These are phyloP conservation scores for Torulaspora gathmanii DNA, from an alignment of 805 yeast species.

Conservation along the genomic window DNA sequence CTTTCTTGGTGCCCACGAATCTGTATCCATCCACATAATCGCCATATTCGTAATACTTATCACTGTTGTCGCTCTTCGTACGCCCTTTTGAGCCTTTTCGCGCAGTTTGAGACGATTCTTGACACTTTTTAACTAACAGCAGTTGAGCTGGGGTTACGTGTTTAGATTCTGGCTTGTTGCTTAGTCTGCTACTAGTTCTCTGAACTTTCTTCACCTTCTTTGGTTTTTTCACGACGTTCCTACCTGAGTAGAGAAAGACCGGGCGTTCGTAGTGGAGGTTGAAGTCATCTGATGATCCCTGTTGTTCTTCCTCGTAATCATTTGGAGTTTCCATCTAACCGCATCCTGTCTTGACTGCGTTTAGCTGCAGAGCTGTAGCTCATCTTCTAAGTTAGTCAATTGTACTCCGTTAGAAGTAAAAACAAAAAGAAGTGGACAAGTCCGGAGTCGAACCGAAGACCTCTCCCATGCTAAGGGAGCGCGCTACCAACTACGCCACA, in stretches of 20 bases:
- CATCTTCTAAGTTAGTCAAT: background rate
- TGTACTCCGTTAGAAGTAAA: background rate
- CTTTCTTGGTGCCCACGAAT: slow-evolving; percentile 13
- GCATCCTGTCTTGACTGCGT: no score
- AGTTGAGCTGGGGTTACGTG: background rate
- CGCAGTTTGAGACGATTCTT: background rate
- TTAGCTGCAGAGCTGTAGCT: background rate
- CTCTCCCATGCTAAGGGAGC: slow-evolving; percentile 70
- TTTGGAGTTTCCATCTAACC: background rate
- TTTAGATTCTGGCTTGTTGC: background rate
- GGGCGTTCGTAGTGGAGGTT: slow-evolving; percentile 3
- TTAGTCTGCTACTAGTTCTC: background rate
- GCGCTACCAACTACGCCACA: slow-evolving; percentile 76
- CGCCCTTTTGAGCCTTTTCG: background rate
- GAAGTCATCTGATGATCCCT: background rate
- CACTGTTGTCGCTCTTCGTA: background rate
- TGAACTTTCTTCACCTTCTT: background rate
- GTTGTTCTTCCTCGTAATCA: slow-evolving; percentile 6
- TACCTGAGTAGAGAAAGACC: background rate
- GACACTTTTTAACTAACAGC: background rate
- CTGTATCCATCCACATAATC: slow-evolving; percentile 19
- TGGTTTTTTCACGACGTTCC: background rate
- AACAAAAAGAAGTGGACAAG: slow-evolving; percentile 46
- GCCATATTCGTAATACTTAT: slow-evolving; percentile 15
- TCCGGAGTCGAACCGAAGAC: slow-evolving; percentile 73